Evolutionary conservation across 1,284 basidiomycete genomes (phyloP).

Genomic region (Malassezia brasiliensis): DNA sequence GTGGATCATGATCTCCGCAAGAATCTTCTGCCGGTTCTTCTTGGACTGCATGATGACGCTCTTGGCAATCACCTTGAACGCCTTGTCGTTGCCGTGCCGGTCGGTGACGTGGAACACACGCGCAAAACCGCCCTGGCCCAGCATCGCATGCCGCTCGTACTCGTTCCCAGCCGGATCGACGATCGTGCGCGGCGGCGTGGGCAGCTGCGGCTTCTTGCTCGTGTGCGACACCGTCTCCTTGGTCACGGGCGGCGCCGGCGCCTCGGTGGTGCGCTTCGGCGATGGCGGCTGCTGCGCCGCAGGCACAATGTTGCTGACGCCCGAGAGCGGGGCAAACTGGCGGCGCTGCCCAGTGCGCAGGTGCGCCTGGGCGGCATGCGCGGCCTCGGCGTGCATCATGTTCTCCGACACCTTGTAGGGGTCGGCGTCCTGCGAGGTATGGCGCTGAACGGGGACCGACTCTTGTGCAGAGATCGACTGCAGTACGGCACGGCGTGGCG

Average conservation of each 20-base stretch:
- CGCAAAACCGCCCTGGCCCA: conserved; percentile 49
- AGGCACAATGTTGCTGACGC: conserved; percentile 7
- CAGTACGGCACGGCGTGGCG: conserved; percentile 16
- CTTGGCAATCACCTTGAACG: conserved; percentile 51
- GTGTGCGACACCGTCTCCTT: conserved; percentile 10
- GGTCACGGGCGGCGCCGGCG: conserved; percentile 7
- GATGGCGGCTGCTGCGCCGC: conserved; percentile 4
- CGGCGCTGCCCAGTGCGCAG: conserved; percentile 4
- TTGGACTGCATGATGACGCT: conserved; percentile 47
- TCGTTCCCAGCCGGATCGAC: conserved; percentile 29
- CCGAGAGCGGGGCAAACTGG: conserved; percentile 12
- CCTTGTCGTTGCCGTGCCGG: conserved; percentile 43
- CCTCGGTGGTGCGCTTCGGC: neutral
- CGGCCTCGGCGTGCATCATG: conserved; percentile 9
- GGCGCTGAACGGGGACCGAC: conserved; percentile 16
- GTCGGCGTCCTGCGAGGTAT: neutral
- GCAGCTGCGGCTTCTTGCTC: conserved; percentile 35
- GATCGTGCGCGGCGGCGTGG: conserved; percentile 37
- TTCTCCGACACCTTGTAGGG: conserved; percentile 12
- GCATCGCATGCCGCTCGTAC: conserved; percentile 32
- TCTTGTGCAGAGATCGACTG: conserved; percentile 18
- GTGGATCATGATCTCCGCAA: conserved; percentile 98
- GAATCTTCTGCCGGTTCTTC: conserved; percentile 58
- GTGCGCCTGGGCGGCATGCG: conserved; percentile 1
- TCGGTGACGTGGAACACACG: conserved; percentile 46